These are phyloP conservation scores for Aspergillus pseudotamarii DNA, from an alignment of 2,329 filamentous ascomycete genomes.

Conservation along the genomic window DNA sequence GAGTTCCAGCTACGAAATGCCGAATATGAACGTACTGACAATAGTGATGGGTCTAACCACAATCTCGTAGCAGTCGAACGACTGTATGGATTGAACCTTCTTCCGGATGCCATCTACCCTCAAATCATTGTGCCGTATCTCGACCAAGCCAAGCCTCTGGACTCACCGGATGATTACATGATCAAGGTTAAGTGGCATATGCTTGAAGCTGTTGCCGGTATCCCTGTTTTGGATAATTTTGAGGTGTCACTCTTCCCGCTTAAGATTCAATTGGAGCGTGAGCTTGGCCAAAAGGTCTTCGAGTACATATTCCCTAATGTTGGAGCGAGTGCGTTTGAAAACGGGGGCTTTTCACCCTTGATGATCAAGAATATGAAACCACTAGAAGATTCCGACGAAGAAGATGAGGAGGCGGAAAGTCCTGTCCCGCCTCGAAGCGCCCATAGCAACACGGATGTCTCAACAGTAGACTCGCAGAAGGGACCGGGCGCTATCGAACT, in stretches of 20 bases:
- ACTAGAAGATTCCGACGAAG: slow-evolving; percentile 52
- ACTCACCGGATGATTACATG: slow-evolving; percentile 74
- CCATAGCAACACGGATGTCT: slow-evolving; percentile 42
- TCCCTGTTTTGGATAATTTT: slow-evolving; percentile 95
- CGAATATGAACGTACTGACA: slow-evolving; percentile 92
- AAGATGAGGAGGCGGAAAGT: slow-evolving; percentile 25
- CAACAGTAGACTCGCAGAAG: slow-evolving; percentile 53
- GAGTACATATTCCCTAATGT: slow-evolving; percentile 96
- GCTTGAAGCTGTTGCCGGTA: slow-evolving; percentile 96
- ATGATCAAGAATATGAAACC: slow-evolving; percentile 57
- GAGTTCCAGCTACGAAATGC: slow-evolving; percentile 92
- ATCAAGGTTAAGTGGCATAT: slow-evolving; percentile 96
- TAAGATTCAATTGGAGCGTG: slow-evolving; percentile 89
- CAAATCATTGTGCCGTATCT: slow-evolving; percentile 92
- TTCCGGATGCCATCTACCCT: slow-evolving; percentile 89
- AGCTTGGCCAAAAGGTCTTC: slow-evolving; percentile 89
- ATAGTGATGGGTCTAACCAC: slow-evolving; percentile 93
- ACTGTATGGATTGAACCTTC: slow-evolving; percentile 84
- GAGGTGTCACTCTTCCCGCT: slow-evolving; percentile 92
- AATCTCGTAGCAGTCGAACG: slow-evolving; percentile 88
- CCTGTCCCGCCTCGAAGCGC: slow-evolving; percentile 36
- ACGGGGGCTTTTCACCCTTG: slow-evolving; percentile 54
- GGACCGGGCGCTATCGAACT: slow-evolving; percentile 77
- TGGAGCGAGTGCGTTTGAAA: slow-evolving; percentile 57
- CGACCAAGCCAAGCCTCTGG: slow-evolving; percentile 62